Base-by-base conservation (phyloP, 2,329 filamentous ascomycete species). In the Laburnicola sp. region DNA sequence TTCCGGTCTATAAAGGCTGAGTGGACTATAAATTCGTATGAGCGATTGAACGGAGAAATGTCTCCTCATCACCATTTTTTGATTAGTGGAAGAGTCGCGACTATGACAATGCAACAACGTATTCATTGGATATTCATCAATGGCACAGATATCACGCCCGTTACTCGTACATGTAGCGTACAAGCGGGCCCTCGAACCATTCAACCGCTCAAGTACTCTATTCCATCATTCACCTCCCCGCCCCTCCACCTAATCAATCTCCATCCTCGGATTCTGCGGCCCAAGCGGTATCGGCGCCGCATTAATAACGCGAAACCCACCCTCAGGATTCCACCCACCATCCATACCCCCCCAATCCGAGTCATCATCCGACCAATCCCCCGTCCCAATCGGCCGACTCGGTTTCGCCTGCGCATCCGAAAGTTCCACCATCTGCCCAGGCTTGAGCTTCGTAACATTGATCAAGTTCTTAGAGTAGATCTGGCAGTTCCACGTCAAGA, bases 401-500 rank as follows among this genome's bases (percentile, higher is more conserved):
- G 41, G 41, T 11, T 26, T 7, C 34, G 41, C 41, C 10, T 44
- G 41, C 16, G 25, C 30, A 30, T 44, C 3, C 21, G 30, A 25
- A 35, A 44, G 41, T 31, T 44, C 30, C 21, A 35, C 41, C 25
- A 44, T 44, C 30, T 44, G 41, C 5, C 41, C 41, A 44, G 41
- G 16, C 41, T 54, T 36, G 8, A 41, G 48, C 32, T 23, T 46
- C 21, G 26, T 30, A 8, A 46, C 40, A 9, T 35, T 32, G 44
- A 35, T 46, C 27, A 46, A 16, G 5, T 46, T 46, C 43, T 46
- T 46, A 10, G 43, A 31, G 27, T 37, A 39, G 25, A 46, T n/a
- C 32, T 46, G 43, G 31, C 43, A 46, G n/a, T 37, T 37, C 35
- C 43, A 46, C 4, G 34, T 46, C 23, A 46, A n/a, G 6, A 46